These are phyloP conservation scores for Daucus carota DNA, from an alignment of 129 eudicot genomes.

Conservation along the genomic window DNA sequence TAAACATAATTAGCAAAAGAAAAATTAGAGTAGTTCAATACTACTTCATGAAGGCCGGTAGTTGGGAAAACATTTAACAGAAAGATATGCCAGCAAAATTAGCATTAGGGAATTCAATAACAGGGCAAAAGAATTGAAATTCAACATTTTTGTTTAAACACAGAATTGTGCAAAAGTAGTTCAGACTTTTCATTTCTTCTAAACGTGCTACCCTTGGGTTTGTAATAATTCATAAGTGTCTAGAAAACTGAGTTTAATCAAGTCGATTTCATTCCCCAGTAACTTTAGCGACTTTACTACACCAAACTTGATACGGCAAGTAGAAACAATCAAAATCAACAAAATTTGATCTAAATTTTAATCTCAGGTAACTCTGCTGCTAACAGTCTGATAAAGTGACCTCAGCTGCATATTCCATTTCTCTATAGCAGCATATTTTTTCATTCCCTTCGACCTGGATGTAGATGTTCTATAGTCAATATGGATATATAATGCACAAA, in stretches of 20 bases:
- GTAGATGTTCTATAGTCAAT: neutral
- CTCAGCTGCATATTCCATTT: slow-evolving; percentile 95
- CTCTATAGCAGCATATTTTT: slow-evolving; percentile 88
- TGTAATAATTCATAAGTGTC: neutral
- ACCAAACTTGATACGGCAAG: neutral
- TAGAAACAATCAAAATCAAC: neutral
- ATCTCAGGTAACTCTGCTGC: slow-evolving; percentile 75
- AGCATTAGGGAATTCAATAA: neutral
- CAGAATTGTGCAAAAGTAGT: neutral
- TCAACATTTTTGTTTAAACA: neutral
- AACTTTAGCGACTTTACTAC: neutral
- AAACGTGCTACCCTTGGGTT: neutral
- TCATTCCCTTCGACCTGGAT: slow-evolving; percentile 89
- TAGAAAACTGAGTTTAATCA: neutral
- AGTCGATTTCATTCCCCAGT: neutral
- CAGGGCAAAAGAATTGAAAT: neutral
- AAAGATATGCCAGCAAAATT: neutral
- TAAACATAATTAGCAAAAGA: too few species aligned
- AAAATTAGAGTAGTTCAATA: too few species aligned
- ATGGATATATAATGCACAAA: neutral
- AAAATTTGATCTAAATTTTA: neutral
- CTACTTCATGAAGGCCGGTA: neutral
- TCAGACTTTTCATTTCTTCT: neutral
- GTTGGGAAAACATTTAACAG: neutral
- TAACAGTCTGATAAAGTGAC: slow-evolving; percentile 70